Base-by-base conservation (phyloP, 2,329 filamentous ascomycete species). In the Eurotiales sp. region DNA sequence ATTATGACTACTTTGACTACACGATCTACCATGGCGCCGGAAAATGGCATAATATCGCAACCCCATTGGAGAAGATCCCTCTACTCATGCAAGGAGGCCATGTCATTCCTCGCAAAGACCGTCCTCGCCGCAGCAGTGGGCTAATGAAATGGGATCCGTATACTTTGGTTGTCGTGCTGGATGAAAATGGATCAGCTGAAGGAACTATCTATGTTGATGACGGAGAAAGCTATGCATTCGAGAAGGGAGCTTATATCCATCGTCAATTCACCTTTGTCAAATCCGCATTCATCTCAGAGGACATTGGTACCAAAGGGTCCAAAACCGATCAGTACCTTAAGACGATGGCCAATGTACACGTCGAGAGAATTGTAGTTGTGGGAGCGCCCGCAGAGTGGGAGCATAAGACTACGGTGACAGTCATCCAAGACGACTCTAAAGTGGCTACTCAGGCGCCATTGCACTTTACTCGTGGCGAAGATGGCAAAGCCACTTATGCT, bases 1-100 rank as follows among this genome's bases (percentile, higher is more conserved):
- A 99, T 71, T 99, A 91, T 64, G 88, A 97, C 71, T 99, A 99
- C 75, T 95, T 93, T 66, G 89, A 89, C 61, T 96, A 90, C 73
- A 83, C 86, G 37, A 75, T 83, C 39, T 83, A 95, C 64, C 85
- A 84, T 19, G 80, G 86, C 21, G 83, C 85, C 56, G 87, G 88
- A 57, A 86, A 86, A 67, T 75, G 73, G 34, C 77, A 89, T 55
- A 86, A 81, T 1, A 75, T 96, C 32, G 72, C 82, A 1, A 88
- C 92, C 0, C 88, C 91, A 0, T 77, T 97, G 3, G 88, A 96
- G 51, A 89, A 86, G 61, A 88, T 96, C 15, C 92, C 93, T 0
- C 72, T 99, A 12, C 77, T 99, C 40, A 93, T 97, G 87, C 90
- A 87, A 59, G 92, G 90, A 42, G 93, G 93, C 1, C 88, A 97